Evolutionary conservation across 1,139 yeast species (phyloP).

Genomic region (Blastobotrys illinoisensis): DNA sequence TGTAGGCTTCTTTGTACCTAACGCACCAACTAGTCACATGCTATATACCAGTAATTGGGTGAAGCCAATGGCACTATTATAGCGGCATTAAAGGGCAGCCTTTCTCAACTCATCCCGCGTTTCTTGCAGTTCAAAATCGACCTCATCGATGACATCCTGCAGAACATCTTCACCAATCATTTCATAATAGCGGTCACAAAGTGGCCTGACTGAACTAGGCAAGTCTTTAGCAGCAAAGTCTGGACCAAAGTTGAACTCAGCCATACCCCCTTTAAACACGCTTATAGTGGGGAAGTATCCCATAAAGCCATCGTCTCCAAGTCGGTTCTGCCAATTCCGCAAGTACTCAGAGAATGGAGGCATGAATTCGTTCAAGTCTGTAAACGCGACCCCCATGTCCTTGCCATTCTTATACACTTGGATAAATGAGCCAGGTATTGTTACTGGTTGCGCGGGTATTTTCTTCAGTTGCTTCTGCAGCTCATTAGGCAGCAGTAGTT

Average conservation of each 20-base stretch:
- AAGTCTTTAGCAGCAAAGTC: conserved; percentile 39
- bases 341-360: conserved; percentile 57
- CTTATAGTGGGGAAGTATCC: conserved; percentile 93
- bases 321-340: conserved; percentile 15
- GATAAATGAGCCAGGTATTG: conserved; percentile 53
- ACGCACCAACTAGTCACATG: too few relatives aligned
- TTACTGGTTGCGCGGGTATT: conserved; percentile 17
- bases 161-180: conserved; percentile 74
- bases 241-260: conserved; percentile 65
- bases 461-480: conserved; percentile 21
- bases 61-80: not conserved
- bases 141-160: conserved; percentile 81
- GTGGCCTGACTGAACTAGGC: conserved; percentile 41
- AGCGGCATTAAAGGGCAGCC: not conserved
- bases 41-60: too few relatives aligned
- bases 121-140: conserved; percentile 61
- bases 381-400: conserved; percentile 58
- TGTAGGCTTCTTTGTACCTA: too few relatives aligned
- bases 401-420: conserved; percentile 74
- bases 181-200: conserved; percentile 61
- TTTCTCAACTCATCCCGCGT: not conserved
- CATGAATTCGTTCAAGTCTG: conserved; percentile 64
- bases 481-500: conserved; percentile 54
- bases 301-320: conserved; percentile 66
- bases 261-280: conserved; percentile 75